Percentiles rank a stretch among this genome's conserved stretches.
These are phyloP conservation scores for Solanum habrochaites DNA, from an alignment of 257 asterid species.

Conservation along the genomic window DNA sequence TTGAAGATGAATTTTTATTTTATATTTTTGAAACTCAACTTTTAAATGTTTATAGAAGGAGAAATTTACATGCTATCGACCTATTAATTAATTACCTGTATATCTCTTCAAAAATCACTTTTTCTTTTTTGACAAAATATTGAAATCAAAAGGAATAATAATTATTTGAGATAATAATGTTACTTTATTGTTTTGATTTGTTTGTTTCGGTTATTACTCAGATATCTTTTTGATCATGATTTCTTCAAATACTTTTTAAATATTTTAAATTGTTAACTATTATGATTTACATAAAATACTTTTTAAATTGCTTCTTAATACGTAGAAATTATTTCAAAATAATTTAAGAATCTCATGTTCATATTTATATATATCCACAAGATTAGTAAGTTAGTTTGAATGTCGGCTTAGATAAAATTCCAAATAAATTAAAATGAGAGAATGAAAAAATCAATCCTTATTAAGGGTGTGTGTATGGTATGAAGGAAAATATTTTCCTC, in stretches of 20 bases:
- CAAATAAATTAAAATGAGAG: neutral
- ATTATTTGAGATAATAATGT: neutral
- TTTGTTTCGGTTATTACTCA: no score
- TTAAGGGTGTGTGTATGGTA: neutral
- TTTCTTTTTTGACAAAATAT: neutral
- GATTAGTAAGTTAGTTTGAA: neutral
- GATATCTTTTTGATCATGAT: neutral
- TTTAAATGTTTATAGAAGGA: no score
- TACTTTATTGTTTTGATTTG: neutral
- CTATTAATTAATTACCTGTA: neutral
- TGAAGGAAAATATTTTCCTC: no score
- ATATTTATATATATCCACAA: no score
- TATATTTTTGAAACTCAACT: no score
- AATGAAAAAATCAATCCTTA: neutral
- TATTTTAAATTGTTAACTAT: neutral
- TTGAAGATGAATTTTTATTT: no score
- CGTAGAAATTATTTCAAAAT: neutral
- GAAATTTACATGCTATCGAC: neutral
- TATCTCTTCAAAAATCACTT: neutral
- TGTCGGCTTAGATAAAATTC: no score
- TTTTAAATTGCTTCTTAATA: neutral
- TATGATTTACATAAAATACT: neutral
- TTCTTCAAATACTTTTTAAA: neutral
- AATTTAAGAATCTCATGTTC: neutral
- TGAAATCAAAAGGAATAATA: neutral